Evolutionary conservation across 2,329 filamentous ascomycete species (phyloP).

Genomic region (Aspergillus cejpii): DNA sequence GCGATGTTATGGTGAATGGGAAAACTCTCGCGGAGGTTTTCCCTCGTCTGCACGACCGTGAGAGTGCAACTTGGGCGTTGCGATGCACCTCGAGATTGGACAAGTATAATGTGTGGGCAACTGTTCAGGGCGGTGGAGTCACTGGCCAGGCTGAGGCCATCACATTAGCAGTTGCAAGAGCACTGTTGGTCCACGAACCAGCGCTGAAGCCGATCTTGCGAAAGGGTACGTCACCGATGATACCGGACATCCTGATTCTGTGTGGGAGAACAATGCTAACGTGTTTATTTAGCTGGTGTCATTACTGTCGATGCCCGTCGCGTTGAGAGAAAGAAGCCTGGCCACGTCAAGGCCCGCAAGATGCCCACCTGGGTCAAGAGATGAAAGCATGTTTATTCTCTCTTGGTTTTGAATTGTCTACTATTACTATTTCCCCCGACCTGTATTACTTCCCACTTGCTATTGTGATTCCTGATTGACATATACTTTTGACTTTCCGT

Average conservation of each 20-base stretch:
- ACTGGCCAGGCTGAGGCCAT: conserved; percentile 95
- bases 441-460: conserved; percentile 18
- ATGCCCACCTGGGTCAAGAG: conserved; percentile 97
- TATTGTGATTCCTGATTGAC: conserved; percentile 13
- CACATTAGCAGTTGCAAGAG: conserved; percentile 82
- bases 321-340: conserved; percentile 97
- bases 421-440: conserved; percentile 8
- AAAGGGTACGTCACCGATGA: conserved; percentile 61
- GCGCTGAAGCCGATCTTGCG: conserved; percentile 79
- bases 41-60: conserved; percentile 81
- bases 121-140: conserved; percentile 76
- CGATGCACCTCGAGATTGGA: conserved; percentile 75
- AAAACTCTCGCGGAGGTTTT: conserved; percentile 77
- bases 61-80: conserved; percentile 88
- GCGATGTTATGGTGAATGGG: conserved; percentile 84
- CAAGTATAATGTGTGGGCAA: conserved; percentile 94
- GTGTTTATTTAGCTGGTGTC: conserved; percentile 64
- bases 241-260: background rate
- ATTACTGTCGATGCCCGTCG: conserved; percentile 83
- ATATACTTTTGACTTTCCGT: conserved; percentile 14
- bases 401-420: conserved; percentile 16
- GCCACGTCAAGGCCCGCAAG: conserved; percentile 94
- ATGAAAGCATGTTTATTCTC: conserved; percentile 33
- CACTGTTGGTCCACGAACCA: conserved; percentile 83
- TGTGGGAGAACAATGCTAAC: conserved; percentile 14